These are phyloP conservation scores for Suillus tomentosus DNA, from an alignment of 768 basidiomycete genomes.

Conservation along the genomic window DNA sequence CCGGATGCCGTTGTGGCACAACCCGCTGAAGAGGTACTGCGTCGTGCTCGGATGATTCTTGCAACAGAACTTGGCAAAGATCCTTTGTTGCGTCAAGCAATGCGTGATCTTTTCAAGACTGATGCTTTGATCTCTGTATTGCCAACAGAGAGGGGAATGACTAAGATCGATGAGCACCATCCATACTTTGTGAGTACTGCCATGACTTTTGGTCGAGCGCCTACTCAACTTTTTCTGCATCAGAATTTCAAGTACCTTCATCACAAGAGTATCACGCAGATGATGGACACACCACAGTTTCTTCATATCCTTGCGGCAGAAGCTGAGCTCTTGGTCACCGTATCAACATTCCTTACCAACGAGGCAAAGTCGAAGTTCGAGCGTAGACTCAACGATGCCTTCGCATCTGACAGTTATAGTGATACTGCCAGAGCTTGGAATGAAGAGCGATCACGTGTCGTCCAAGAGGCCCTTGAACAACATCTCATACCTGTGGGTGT, in stretches of 20 bases:
- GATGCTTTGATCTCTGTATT: slow-evolving; percentile 76
- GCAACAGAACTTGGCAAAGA: slow-evolving; percentile 92
- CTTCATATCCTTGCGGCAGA: slow-evolving; percentile 91
- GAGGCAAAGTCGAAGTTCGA: slow-evolving; percentile 69
- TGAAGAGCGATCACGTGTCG: slow-evolving; percentile 73
- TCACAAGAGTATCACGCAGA: slow-evolving; percentile 70
- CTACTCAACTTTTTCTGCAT: background rate
- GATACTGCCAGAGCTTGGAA: slow-evolving; percentile 93
- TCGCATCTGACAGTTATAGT: slow-evolving; percentile 81
- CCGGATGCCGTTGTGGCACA: slow-evolving; percentile 60
- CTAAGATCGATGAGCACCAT: slow-evolving; percentile 75
- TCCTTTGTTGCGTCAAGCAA: slow-evolving; percentile 77
- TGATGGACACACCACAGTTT: slow-evolving; percentile 78
- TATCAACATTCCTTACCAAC: slow-evolving; percentile 67
- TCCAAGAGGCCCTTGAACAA: slow-evolving; percentile 77
- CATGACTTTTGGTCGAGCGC: background rate
- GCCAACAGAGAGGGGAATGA: slow-evolving; percentile 85
- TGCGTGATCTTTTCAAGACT: slow-evolving; percentile 73
- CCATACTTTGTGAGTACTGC: slow-evolving; percentile 61
- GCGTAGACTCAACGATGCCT: slow-evolving; percentile 75
- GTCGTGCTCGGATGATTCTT: slow-evolving; percentile 78
- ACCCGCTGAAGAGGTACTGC: slow-evolving; percentile 67
- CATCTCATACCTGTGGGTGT: slow-evolving; percentile 81
- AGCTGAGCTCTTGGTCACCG: slow-evolving; percentile 80
- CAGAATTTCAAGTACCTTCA: slow-evolving; percentile 95